Conservation (phyloP, 306 rosid genomes). For the Acacia crassicarpa region DNA sequence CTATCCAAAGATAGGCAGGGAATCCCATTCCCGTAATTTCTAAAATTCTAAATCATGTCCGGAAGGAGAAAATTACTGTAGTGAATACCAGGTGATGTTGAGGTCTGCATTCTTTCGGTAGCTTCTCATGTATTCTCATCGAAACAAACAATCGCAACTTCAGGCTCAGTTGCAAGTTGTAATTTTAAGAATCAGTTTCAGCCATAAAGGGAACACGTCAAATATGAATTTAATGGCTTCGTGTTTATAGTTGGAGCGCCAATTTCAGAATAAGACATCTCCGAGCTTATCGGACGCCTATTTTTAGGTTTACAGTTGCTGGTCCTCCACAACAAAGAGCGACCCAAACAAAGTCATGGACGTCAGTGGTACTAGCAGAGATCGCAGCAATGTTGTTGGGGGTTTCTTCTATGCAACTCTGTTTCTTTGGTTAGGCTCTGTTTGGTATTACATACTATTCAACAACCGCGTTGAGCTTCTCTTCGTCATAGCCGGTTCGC, state of each 20-base stretch:
- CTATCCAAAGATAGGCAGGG: no score
- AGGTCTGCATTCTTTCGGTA: background rate
- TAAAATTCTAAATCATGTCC: no score
- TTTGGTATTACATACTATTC: slow-evolving; percentile 56
- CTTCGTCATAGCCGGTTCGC: slow-evolving; percentile 52
- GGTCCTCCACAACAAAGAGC: background rate
- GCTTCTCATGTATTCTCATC: background rate
- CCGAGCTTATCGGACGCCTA: background rate
- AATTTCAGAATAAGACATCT: background rate
- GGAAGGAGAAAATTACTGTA: no score
- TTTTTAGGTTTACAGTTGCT: background rate
- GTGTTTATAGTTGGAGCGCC: background rate
- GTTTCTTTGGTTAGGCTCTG: slow-evolving; percentile 59
- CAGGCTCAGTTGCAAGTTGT: background rate
- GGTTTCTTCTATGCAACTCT: slow-evolving; percentile 61
- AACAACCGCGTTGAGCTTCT: slow-evolving; percentile 51
- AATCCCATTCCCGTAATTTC: no score
- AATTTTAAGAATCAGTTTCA: background rate
- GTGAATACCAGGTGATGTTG: no score
- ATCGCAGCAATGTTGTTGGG: slow-evolving; percentile 42
- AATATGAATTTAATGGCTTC: background rate
- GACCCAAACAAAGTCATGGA: background rate
- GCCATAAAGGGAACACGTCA: background rate
- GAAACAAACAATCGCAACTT: background rate
- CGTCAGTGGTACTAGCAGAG: background rate